Base-by-base conservation (phyloP, 176 grass and related monocot genomes). In the Elymus sibiricus region DNA sequence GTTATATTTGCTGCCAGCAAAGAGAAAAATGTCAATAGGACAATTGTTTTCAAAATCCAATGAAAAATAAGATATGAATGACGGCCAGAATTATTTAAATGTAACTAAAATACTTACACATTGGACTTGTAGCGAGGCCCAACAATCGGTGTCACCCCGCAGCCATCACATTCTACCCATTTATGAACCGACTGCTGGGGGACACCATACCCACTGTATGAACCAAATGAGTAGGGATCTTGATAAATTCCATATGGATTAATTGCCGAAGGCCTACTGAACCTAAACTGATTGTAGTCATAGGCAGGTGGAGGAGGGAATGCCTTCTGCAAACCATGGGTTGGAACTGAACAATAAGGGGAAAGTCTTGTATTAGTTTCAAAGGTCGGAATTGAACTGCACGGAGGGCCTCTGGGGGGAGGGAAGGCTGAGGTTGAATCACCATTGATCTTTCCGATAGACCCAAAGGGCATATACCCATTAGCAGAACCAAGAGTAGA, bases 91-190 rank as follows among this genome's bases (percentile, higher is more conserved):
- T 59, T 9, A 39, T 53, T 19, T 9, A 44, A 70, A 19, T 66
- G 7, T 53, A 70, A 70, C 63, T 42, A 0, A 77, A 78, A 26
- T 82, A 83, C 89, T 91, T 83, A 97, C 94, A 89, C 80, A 72
- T 72, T 90, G 67, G 92, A 97, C 83, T 84, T 97, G 85, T 89
- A 92, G 19, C 92, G 88, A 82, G 88, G 24, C 13, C 92, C 95
- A 35, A 83, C 19, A 51, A 94, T 97, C 2, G 92, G 95, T 7
- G 87, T 77, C 66, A 90, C 53, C 79, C 88, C 83, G 81, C 95
- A 97, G 58, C 70, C 84, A 90, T 97, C 88, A 83, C 92, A 97
- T 19, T 55, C 74, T 39, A 95, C 80, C 82, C 92, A 87, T 78
- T 43, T 77, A 82, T 91, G 92, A 29, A 79, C 46, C 56, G 82